These are phyloP conservation scores for Diplosphaera chodatii DNA, from an alignment of 139 green algal species.

Conservation along the genomic window DNA sequence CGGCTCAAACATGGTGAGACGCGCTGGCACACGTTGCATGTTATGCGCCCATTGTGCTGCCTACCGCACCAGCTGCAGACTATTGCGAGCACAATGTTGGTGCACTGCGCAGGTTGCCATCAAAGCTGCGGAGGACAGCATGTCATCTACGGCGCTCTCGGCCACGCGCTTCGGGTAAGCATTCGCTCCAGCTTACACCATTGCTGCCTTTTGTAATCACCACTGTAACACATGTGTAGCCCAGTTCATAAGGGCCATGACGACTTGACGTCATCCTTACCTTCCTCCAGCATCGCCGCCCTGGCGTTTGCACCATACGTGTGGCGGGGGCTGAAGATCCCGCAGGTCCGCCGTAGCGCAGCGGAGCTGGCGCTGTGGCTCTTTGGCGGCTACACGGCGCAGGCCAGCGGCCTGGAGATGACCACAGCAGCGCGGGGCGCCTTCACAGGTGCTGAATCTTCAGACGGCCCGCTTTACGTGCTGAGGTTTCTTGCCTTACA, in stretches of 20 bases:
- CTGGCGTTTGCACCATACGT: constrained; percentile 17
- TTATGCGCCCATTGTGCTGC: too few species aligned
- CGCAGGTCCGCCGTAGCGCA: constrained; percentile 3
- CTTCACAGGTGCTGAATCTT: constrained; percentile 31
- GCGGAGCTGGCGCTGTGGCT: constrained; percentile 32
- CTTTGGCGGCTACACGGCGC: constrained; percentile 22
- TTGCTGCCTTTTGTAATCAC: constrained; percentile 20
- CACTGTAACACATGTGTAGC: constrained; percentile 34
- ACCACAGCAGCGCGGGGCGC: constrained; percentile 21
- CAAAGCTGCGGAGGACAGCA: constrained; percentile 19
- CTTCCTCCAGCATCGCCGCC: constrained; percentile 27
- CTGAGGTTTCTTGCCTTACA: too few species aligned
- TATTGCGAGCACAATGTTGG: too few species aligned
- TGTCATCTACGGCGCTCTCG: constrained; percentile 11
- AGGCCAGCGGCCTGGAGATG: constrained; percentile 19
- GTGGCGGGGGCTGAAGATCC: constrained; percentile 3
- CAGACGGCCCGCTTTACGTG: too few species aligned
- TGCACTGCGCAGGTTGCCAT: constrained; percentile 6
- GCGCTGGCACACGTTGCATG: neutral
- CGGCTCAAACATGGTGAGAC: constrained; percentile 29
- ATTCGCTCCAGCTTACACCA: neutral
- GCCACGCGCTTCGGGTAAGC: constrained; percentile 23
- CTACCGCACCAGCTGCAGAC: too few species aligned
- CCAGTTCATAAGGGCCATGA: constrained; percentile 29
- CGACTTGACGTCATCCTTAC: constrained; percentile 20